Evolutionary conservation across 768 basidiomycete species (phyloP), one percentile per base, ranked within the genome.

Genomic region (Termitomyces sp.): DNA sequence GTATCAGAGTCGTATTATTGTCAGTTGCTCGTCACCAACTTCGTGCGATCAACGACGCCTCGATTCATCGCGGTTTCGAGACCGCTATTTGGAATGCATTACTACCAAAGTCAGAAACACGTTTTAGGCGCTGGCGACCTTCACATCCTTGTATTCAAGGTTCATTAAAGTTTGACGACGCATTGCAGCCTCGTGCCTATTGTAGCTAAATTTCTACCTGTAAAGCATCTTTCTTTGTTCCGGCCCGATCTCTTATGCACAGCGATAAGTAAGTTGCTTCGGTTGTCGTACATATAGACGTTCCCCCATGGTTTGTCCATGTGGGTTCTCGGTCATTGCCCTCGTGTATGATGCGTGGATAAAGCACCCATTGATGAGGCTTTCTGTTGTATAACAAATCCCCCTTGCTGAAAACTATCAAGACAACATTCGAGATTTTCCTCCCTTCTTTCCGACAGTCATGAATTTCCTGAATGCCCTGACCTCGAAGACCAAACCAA

Each of bases 401-500:
- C 12, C 14, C 26, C 21, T 21, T n/a, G 17, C 14, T 1, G 23
- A 10, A 10, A 33, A 12, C 50, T 7, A 28, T 28, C 26, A 30
- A 23, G 10, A n/a, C 26, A 8, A 11, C 15, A 4, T 9, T 26
- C 37, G 26, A 40, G 38, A 12, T 26, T 5, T n/a, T 28, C 10
- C 23, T 38, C 21, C 17, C 5, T 38, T 28, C 38, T 30, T n/a
- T 40, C 0, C 17, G 11, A 45, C 35, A 4, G 38, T 28, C 30
- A 55, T 48, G 55, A 38, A 38, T 31, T 33, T 55, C 33, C 43
- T 55, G 30, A 50, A 17, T n/a, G 35, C 45, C 2, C 26, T 49
- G 31, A 30, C 40, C 15, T 46, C 30, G 28, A 52, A 42, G 38
- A 23, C 55, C 14, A 56, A 57, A 48, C 56, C 56, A 40, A 57